Conservation (phyloP, 2,329 filamentous ascomycete species). For the Fusarium pseudoanthophilum region DNA sequence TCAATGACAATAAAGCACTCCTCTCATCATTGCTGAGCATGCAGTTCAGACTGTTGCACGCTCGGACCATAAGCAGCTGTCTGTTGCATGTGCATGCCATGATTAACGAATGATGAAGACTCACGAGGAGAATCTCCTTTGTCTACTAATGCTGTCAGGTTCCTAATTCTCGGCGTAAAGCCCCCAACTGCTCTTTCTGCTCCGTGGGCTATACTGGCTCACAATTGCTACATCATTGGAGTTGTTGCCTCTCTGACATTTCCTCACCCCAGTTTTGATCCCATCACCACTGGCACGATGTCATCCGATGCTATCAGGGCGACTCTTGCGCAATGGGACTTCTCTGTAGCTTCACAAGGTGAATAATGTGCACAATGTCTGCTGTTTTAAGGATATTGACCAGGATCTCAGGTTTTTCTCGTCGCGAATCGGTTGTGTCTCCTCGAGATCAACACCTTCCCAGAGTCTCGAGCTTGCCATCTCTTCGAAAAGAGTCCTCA, state of each 20-base stretch:
- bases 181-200: not conserved
- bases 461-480: no score
- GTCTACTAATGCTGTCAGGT: no score
- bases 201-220: not conserved
- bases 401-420: not conserved
- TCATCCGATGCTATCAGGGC: not conserved
- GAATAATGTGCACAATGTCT: no score
- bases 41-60: not conserved
- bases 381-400: not conserved
- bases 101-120: not conserved
- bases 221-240: no score
- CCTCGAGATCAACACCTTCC: not conserved
- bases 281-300: not conserved
- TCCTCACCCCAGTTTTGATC: no score
- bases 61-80: not conserved
- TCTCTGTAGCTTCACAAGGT: not conserved
- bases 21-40: not conserved
- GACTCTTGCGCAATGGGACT: not conserved
- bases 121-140: not conserved
- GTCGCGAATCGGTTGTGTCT: not conserved
- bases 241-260: no score
- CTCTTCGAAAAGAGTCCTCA: no score
- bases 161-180: not conserved
- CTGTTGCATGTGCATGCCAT: not conserved
- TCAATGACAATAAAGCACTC: not conserved